phyloP scores from a whole-genome alignment of 306 rosid species.

The Boehmeria nivea region DNA sequence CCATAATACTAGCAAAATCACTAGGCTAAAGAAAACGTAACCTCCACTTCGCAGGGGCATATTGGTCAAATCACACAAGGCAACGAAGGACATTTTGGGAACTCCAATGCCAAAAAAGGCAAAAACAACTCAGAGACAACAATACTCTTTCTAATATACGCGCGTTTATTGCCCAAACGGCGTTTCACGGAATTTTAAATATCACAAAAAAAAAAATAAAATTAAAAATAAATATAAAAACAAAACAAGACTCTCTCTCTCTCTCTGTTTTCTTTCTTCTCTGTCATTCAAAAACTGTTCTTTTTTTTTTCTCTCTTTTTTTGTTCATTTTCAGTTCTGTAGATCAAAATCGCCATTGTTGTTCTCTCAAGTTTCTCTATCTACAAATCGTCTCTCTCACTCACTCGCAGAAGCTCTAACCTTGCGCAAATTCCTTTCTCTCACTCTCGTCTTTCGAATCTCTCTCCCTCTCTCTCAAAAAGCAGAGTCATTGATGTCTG shows the following conservation, averaged over 20 bases:
- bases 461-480: conserved; percentile 2
- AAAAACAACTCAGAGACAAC: not conserved
- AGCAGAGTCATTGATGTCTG: not conserved
- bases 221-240: not conserved
- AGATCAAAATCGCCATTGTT: not conserved
- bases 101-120: not conserved
- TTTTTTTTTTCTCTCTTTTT: not conserved
- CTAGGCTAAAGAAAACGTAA: too few relatives aligned
- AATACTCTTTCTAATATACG: not conserved
- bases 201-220: not conserved
- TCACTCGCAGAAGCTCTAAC: not conserved
- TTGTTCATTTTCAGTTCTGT: not conserved
- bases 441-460: conserved; percentile 24
- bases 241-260: not conserved
- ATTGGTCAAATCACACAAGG: conserved; percentile 11
- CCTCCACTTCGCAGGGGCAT: conserved; percentile 10
- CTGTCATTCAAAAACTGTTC: not conserved
- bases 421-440: conserved; percentile 19
- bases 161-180: conserved; percentile 7
- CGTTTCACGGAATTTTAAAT: conserved; percentile 23
- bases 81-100: conserved; percentile 6
- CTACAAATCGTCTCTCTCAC: not conserved
- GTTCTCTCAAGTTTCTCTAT: not conserved
- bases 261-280: not conserved
- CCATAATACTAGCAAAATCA: too few relatives aligned